Percentiles rank a stretch among this genome's conserved stretches.
Evolutionary conservation across 441 rosid genomes (phyloP).

Genomic region (Erysimum cheiri): DNA sequence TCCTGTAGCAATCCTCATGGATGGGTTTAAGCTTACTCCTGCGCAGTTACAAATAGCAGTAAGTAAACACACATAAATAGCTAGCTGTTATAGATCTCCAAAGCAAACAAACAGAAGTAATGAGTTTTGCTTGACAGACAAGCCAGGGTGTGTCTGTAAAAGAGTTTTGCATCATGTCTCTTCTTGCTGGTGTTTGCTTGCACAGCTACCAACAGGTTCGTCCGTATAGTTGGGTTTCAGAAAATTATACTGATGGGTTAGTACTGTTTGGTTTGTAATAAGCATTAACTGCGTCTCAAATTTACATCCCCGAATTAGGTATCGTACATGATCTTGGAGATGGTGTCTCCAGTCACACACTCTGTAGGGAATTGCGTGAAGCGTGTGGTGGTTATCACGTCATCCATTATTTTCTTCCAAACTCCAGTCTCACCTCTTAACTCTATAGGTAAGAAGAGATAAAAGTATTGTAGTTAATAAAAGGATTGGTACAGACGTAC

Average conservation of each 20-base stretch:
- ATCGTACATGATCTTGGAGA: conserved; percentile 60
- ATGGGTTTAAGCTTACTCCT: conserved; percentile 61
- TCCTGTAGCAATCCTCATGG: conserved; percentile 58
- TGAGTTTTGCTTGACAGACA: conserved; percentile 51
- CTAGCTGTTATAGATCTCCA: neutral
- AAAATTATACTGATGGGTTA: neutral
- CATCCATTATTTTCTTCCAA: conserved; percentile 63
- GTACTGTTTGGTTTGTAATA: neutral
- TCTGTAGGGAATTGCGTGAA: conserved; percentile 71
- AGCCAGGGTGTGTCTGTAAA: conserved; percentile 51
- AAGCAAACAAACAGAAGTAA: no score
- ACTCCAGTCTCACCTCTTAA: conserved; percentile 58
- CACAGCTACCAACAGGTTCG: conserved; percentile 69
- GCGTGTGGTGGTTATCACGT: conserved; percentile 65
- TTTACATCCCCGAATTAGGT: conserved; percentile 44
- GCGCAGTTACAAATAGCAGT: conserved; percentile 58
- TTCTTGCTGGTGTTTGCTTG: conserved; percentile 68
- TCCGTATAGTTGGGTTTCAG: neutral
- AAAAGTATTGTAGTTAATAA: no score
- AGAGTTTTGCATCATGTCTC: conserved; percentile 55
- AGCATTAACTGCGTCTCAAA: neutral
- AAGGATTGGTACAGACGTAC: no score
- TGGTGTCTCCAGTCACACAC: conserved; percentile 73
- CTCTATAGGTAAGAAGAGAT: conserved; percentile 46
- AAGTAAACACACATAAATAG: conserved; percentile 38